Base-by-base conservation (phyloP, 75 land plant genomes). In the Cryptomeria japonica region DNA sequence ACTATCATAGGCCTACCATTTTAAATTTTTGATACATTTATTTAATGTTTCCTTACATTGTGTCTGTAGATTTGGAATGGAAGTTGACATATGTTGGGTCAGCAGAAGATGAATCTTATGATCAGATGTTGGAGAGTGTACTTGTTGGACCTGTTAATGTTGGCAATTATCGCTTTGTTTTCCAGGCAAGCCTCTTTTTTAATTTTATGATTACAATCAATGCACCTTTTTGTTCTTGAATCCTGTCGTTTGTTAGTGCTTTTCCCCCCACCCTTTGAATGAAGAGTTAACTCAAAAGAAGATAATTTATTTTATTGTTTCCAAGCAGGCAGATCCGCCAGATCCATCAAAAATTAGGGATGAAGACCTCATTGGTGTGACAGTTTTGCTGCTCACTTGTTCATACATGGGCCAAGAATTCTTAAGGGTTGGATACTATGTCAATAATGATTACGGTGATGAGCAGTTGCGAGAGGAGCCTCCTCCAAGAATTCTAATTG, bases 141-240 rank as follows among this genome's bases (percentile, higher is more conserved):
- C 99, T 98, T 91, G 99, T 98, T 84, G 99, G 99, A 2, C 99
- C 99, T 64, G 95, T 98, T 15, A 98, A 97, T 87, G 95, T 98
- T 88, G 99, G 99, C 0, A 98, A 97, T 86, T 98, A 98, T 83
- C 95, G 99, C 18, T 98, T 98, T 87, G 92, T 98, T 15, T 92
- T 98, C 6, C 95, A 98, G 99, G 99, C 84, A 89, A 89, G 28
- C 9, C 84, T 28, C 28, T n/a, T 46, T 82, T 25, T 8, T 22
- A 18, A 79, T 39, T 41, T n/a, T 25, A 42, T 12, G 25, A 25
- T 34, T 22, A 12, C n/a, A 46, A 44, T 22, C 32, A 44, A n/a
- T 82, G 13, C 31, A 46, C 47, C 53, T 84, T 82, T 82, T 82
- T 34, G 77, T 34, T 13, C 77, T 75, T 34, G 34, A 75, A 5